Evolutionary conservation across 2,329 filamentous ascomycete species (phyloP), one percentile per base, ranked within the genome.

Genomic region (Fusarium agapanthi): DNA sequence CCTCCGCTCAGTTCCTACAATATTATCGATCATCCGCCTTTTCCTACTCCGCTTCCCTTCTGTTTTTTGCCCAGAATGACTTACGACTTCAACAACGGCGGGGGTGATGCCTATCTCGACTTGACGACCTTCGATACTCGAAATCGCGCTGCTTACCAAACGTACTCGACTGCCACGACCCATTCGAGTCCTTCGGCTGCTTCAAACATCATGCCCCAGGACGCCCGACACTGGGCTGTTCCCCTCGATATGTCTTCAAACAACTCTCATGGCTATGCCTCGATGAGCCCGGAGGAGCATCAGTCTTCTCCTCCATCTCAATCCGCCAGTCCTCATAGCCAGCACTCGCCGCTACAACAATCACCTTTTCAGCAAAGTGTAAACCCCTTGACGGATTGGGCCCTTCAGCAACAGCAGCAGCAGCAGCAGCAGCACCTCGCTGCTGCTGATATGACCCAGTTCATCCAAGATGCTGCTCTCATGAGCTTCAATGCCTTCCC

Each of bases 301-400:
- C 85, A 85, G 72, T 83, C 82, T 57, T 87, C 86, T 28, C 85
- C 87, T 57, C 82, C 86, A 22, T 86, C 85, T 61, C 83, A 84
- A 74, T 83, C 81, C 71, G 87, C 88, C 53, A 89, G 87, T 76
- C 86, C 86, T 43, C 83, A 85, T 62, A 85, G 86, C 71, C 85
- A 88, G 67, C 84, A 86, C 70, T 84, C 83, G 57, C 78, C 85
- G 18, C 73, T 86, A 65, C 86, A 88, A 65, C 86, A 87, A 37
- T 89, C 88, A 72, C 87, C 88, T 8, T 89, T 86, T 78, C 86
- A 87, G 76, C 81, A 84, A 53, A 80, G 85, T 47, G 81, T 83
- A 61, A 88, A 88, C 76, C 83, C 86, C 20, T 79, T 91, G 71
- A 87, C 88, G 51, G 88, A 91, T 81, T 91, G 89, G 89, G 86